Base-by-base conservation (phyloP, 2,329 filamentous ascomycete species). In the Phaeomoniella chlamydospora region DNA sequence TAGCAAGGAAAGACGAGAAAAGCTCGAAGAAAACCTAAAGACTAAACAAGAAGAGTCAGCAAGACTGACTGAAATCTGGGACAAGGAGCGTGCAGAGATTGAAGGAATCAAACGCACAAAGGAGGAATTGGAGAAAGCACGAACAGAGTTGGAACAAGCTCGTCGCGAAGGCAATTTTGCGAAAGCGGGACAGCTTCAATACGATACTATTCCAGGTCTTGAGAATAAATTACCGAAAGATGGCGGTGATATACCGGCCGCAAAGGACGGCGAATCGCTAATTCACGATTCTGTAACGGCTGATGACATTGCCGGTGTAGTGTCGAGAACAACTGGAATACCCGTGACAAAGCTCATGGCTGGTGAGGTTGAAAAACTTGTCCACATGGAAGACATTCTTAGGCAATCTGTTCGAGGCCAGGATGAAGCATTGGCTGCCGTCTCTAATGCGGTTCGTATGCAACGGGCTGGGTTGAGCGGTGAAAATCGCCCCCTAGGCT, bases 201-300 rank as follows among this genome's bases (percentile, higher is more conserved):
- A 94, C 53, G 79, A 86, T 15, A 76, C 75, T 11, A 96, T 98
- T 32, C 90, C 90, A 1, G 65, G 64, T 22, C 66, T 96, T 2
- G 82, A 94, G 58, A 64, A 72, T 43, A 83, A 82, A 51, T 62
- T 96, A 4, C 85, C 85, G 2, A 73, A 79, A 49, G 87, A 94
- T 36, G 74, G 74, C 10, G 56, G 56, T 15, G 66, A 70, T 61
- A 74, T 52, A 48, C 50, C 12, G 43, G 49, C 34, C 55, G 57
- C 36, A 19, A 48, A 37, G 57, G 55, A 60, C 29, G 54, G 56
- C 5, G 66, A 77, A 39, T 72, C 72, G 2, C 65, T 96, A 11
- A 77, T 96, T 17, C 88, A 96, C 52, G 90, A 98, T 54, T 81
- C 84, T 1, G 90, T 98, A n/a, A 93, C 82, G 0, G 72, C 86